These are phyloP conservation scores for Moesziomyces parantarcticus DNA, from an alignment of 1,284 basidiomycete genomes.

Conservation along the genomic window DNA sequence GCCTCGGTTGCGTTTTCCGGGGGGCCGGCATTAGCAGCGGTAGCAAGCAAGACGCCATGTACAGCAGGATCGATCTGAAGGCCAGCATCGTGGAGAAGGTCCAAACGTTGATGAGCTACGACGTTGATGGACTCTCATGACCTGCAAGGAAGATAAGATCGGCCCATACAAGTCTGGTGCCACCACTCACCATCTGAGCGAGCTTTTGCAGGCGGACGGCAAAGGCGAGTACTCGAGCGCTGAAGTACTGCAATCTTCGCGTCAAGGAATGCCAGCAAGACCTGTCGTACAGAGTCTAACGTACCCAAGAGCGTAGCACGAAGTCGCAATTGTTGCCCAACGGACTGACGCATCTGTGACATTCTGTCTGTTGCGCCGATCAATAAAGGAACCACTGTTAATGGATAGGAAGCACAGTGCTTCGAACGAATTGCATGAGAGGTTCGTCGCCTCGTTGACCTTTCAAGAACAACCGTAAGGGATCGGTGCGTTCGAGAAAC, in stretches of 20 bases:
- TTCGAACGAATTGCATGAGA: too few species aligned
- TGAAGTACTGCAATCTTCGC: conserved; percentile 4
- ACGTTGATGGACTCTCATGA: conserved; percentile 8
- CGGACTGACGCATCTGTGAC: too few species aligned
- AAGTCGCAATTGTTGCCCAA: too few species aligned
- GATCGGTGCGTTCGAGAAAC: too few species aligned
- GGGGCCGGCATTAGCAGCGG: conserved; percentile 1
- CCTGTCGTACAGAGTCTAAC: conserved; percentile 6
- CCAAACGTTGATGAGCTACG: conserved; percentile 4
- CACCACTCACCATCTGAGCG: conserved; percentile 10
- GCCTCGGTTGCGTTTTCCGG: conserved; percentile 4
- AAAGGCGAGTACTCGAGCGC: conserved; percentile 4
- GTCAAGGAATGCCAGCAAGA: conserved; percentile 7
- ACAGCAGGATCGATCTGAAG: conserved; percentile 15
- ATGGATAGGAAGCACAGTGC: too few species aligned
- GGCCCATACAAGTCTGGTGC: not conserved
- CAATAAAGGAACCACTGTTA: too few species aligned
- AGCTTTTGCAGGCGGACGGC: conserved; percentile 9
- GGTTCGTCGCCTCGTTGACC: too few species aligned
- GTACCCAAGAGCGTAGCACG: conserved; percentile 7
- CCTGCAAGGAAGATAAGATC: not conserved
- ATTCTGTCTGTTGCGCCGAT: too few species aligned
- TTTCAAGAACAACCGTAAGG: too few species aligned
- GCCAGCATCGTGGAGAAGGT: conserved; percentile 4
- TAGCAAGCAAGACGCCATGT: not conserved